Conservation (phyloP, 1,139 yeast species). For the Lodderomyces orthopsilosis region DNA sequence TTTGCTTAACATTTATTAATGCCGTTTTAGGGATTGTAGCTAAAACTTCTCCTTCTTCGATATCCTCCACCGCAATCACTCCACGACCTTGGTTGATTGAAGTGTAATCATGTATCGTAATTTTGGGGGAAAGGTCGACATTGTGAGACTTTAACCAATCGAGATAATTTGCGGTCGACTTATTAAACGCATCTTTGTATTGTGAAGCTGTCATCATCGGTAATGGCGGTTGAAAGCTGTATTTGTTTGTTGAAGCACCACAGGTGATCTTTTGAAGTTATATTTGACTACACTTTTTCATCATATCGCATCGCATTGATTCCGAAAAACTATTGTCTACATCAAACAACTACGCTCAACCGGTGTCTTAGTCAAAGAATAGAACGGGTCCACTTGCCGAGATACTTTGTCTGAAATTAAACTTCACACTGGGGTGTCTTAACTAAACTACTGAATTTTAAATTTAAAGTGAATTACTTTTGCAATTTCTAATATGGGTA, state of each 20-base stretch:
- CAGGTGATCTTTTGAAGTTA: neutral
- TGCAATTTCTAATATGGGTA: too few relatives aligned
- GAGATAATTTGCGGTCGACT: slow-evolving; percentile 38
- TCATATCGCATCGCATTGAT: neutral
- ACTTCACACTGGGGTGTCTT: too few relatives aligned
- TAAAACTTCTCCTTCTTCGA: slow-evolving; percentile 55
- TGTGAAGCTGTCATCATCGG: neutral
- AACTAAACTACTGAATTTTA: too few relatives aligned
- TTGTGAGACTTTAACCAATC: slow-evolving; percentile 53
- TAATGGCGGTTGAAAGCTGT: neutral
- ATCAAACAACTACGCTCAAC: too few relatives aligned
- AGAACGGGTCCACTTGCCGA: too few relatives aligned
- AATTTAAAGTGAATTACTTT: too few relatives aligned
- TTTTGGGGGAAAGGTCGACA: slow-evolving; percentile 51
- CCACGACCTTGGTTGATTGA: slow-evolving; percentile 71
- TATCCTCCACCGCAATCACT: slow-evolving; percentile 61
- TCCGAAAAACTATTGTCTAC: too few relatives aligned
- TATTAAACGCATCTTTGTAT: slow-evolving; percentile 6
- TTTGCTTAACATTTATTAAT: slow-evolving; percentile 58
- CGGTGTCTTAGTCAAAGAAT: too few relatives aligned
- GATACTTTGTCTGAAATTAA: too few relatives aligned
- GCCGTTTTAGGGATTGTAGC: slow-evolving; percentile 65
- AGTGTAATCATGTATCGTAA: slow-evolving; percentile 61
- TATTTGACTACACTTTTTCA: neutral
- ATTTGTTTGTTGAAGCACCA: too few relatives aligned